Evolutionary conservation across 2,329 filamentous ascomycete genomes (phyloP).

Genomic region (Cryphonectria radicalis): DNA sequence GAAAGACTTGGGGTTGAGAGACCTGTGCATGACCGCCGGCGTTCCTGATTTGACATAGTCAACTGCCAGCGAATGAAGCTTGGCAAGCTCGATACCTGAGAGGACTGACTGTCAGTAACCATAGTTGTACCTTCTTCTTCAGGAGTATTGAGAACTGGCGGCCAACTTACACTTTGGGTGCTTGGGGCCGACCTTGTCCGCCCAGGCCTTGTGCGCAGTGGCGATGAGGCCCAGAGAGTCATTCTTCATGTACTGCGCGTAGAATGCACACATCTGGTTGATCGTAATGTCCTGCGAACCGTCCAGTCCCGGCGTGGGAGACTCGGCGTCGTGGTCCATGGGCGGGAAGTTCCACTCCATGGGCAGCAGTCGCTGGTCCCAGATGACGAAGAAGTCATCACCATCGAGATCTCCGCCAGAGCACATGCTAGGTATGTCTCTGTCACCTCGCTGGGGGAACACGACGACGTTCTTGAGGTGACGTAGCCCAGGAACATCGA

Average conservation of each 20-base stretch:
- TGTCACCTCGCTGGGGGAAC: constrained; percentile 80
- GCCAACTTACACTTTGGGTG: constrained; percentile 64
- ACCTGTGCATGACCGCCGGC: constrained; percentile 68
- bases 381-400: constrained; percentile 93
- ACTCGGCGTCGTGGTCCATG: constrained; percentile 69
- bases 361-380: constrained; percentile 79
- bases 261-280: constrained; percentile 79
- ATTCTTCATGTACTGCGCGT: constrained; percentile 91
- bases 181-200: constrained; percentile 73
- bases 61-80: constrained; percentile 86
- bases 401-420: constrained; percentile 95
- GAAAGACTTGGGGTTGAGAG: constrained; percentile 66
- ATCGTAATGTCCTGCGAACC: constrained; percentile 63
- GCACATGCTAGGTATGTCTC: constrained; percentile 89
- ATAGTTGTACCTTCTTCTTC: neutral
- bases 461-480: constrained; percentile 87
- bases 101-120: constrained; percentile 15
- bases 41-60: constrained; percentile 93
- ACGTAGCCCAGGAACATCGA: constrained; percentile 72
- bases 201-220: constrained; percentile 76
- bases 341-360: constrained; percentile 70
- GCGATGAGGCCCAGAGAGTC: constrained; percentile 82
- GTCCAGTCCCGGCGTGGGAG: constrained; percentile 1
- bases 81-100: constrained; percentile 70
- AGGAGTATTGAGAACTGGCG: neutral